A percentile compares a stretch with the other conserved stretches of the same genome.
Evolutionary conservation across 169 alveolate species (phyloP).

Genomic region (Ichthyophthirius multifiliis): DNA sequence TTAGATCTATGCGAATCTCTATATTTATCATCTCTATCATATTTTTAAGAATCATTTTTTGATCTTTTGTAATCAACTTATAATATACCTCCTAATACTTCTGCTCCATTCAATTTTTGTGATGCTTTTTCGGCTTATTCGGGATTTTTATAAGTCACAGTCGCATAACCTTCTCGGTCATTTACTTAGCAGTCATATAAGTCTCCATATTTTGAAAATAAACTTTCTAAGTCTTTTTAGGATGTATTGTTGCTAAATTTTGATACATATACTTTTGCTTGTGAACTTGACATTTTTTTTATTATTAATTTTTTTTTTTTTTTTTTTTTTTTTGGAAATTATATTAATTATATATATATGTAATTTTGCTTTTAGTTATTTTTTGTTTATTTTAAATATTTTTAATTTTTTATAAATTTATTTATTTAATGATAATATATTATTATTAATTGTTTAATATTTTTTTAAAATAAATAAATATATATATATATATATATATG

Average conservation of each 20-base stretch:
- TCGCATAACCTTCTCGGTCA: constrained; percentile 1
- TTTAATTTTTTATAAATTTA: no score
- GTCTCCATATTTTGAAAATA: neutral
- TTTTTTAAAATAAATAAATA: no score
- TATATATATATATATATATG: no score
- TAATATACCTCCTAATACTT: neutral
- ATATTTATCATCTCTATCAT: no score
- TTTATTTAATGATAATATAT: no score
- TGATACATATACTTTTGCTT: neutral
- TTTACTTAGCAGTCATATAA: neutral
- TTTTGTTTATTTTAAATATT: no score
- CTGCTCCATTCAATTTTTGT: neutral
- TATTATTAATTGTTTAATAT: no score
- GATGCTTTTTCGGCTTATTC: neutral
- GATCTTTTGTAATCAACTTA: neutral
- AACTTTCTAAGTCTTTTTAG: neutral
- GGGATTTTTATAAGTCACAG: neutral
- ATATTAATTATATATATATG: no score
- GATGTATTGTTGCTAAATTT: neutral
- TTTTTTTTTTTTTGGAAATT: no score
- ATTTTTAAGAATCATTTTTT: neutral
- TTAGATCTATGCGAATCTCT: no score
- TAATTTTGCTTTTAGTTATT: no score
- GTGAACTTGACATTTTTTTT: neutral
- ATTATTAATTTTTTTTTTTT: no score